Percentiles rank a stretch among this genome's conserved stretches.
These are phyloP conservation scores for Chaetomiaceae sp. DNA, from an alignment of 2,329 filamentous ascomycete genomes.

Conservation along the genomic window DNA sequence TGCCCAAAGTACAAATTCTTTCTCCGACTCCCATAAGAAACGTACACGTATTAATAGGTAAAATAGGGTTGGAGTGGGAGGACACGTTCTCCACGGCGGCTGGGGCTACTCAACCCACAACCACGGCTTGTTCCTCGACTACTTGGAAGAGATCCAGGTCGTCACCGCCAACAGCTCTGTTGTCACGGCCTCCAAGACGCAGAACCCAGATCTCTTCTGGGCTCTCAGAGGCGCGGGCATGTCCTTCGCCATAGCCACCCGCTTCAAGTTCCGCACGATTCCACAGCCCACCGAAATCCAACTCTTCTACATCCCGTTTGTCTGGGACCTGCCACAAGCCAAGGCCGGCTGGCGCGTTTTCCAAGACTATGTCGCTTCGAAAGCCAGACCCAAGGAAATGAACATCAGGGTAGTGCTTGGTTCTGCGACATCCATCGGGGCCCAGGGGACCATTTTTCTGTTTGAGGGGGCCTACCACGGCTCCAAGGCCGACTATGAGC, in stretches of 20 bases:
- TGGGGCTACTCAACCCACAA: slow-evolving; percentile 34
- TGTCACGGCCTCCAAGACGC: slow-evolving; percentile 28
- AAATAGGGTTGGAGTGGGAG: slow-evolving; percentile 34
- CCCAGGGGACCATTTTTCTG: neutral
- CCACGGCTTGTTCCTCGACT: slow-evolving; percentile 32
- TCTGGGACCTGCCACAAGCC: neutral
- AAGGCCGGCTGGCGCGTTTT: neutral
- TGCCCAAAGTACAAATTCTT: slow-evolving; percentile 41
- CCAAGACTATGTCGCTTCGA: neutral
- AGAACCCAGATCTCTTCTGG: slow-evolving; percentile 39
- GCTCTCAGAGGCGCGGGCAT: slow-evolving; percentile 39
- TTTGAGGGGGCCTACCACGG: neutral
- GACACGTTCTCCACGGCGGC: slow-evolving; percentile 37
- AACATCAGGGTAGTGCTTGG: neutral
- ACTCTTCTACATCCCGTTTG: neutral
- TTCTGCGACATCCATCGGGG: neutral
- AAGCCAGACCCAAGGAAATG: neutral
- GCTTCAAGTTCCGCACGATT: neutral
- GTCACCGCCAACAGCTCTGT: slow-evolving; percentile 33
- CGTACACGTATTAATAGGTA: neutral
- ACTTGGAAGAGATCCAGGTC: slow-evolving; percentile 30
- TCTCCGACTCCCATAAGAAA: neutral
- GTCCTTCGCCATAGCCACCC: slow-evolving; percentile 34
- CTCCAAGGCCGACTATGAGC: neutral
- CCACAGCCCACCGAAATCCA: neutral